Evolutionary conservation across 2,329 filamentous ascomycete species (phyloP).

Genomic region (Celoporthe dispersa): DNA sequence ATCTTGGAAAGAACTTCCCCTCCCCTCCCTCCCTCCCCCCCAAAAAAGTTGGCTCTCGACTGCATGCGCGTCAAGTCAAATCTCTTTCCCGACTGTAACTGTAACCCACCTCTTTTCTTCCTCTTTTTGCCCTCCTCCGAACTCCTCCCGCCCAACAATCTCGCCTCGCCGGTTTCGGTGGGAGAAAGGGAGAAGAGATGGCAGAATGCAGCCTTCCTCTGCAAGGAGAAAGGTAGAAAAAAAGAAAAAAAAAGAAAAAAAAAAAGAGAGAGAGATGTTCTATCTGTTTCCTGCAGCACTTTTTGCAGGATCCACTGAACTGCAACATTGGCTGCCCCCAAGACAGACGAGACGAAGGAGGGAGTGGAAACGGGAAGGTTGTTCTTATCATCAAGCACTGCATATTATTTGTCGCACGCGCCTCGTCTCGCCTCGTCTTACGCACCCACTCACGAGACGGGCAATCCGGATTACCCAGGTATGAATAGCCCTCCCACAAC

Average conservation of each 20-base stretch:
- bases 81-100: constrained; percentile 5
- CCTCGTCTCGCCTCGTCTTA: not conserved
- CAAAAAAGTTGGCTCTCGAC: not conserved
- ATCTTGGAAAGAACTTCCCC: not conserved
- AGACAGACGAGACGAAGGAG: not conserved
- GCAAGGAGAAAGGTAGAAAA: too few relatives aligned
- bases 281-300: constrained; percentile 2
- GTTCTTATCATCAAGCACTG: too few relatives aligned
- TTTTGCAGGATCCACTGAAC: not conserved
- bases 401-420: too few relatives aligned
- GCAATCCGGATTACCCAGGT: too few relatives aligned
- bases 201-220: not conserved
- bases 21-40: too few relatives aligned
- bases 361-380: not conserved
- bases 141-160: not conserved
- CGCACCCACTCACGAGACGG: not conserved
- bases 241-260: not conserved
- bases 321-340: not conserved
- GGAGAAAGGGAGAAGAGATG: not conserved
- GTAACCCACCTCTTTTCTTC: not conserved
- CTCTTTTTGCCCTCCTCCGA: not conserved
- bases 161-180: too few relatives aligned
- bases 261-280: not conserved
- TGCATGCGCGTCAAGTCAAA: constrained; percentile 3
- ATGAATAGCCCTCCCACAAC: not conserved